These are phyloP conservation scores for Cladobotryum protrusum DNA, from an alignment of 2,329 filamentous ascomycete species.

Conservation along the genomic window DNA sequence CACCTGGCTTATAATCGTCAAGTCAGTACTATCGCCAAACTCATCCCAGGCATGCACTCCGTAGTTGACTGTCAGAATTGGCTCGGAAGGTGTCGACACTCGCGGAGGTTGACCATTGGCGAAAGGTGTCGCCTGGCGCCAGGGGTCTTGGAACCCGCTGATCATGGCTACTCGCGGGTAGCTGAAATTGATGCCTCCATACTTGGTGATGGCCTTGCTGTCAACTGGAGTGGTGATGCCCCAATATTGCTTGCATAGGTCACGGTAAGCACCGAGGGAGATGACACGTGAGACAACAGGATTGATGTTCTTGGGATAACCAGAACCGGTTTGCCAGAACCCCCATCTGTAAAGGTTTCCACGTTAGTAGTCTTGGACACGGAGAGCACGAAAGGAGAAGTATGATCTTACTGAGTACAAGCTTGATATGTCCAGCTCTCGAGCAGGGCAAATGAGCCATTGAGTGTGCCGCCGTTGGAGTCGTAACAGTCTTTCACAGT, in stretches of 20 bases:
- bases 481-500: constrained; percentile 27
- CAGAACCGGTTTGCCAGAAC: constrained; percentile 67
- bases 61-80: constrained; percentile 63
- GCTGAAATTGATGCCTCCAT: constrained; percentile 65
- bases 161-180: constrained; percentile 71
- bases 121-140: constrained; percentile 68
- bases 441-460: constrained; percentile 19
- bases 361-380: constrained; percentile 14
- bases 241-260: constrained; percentile 62
- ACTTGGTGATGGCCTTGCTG: constrained; percentile 64
- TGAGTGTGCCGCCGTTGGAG: constrained; percentile 16
- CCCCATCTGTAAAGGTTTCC: constrained; percentile 55
- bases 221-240: constrained; percentile 60
- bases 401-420: constrained; percentile 43
- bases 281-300: constrained; percentile 68
- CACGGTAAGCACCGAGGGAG: constrained; percentile 54
- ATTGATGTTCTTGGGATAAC: constrained; percentile 55
- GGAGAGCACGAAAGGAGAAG: not conserved
- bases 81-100: constrained; percentile 56
- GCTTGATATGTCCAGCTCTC: constrained; percentile 47
- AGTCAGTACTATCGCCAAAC: constrained; percentile 51
- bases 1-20: constrained; percentile 51
- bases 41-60: constrained; percentile 80
- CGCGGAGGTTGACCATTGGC: constrained; percentile 54
- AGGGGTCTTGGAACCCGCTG: constrained; percentile 73